Evolutionary conservation across 2,329 filamentous ascomycete species (phyloP), one percentile per base, ranked within the genome.

Genomic region (Tolypocladium endophyticum): DNA sequence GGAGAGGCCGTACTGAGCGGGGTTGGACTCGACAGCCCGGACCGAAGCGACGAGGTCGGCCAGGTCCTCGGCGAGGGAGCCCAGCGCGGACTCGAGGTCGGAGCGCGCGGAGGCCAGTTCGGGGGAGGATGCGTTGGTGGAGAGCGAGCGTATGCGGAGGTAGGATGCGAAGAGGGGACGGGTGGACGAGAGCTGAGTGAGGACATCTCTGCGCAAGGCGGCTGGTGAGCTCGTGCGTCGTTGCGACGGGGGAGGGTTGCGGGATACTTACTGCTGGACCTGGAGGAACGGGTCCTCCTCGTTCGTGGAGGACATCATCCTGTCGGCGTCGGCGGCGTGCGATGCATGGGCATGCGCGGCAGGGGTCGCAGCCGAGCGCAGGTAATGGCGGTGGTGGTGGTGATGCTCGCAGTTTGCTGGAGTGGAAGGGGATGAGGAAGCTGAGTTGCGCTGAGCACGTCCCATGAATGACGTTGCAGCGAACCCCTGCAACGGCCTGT

Each of bases 161-260:
- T 96, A 99, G 20, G 92, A 97, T 64, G 89, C 87, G 80, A 97
- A 97, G 60, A 97, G 86, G 58, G 92, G 87, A 12, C 93, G 88
- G 58, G 90, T 89, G 18, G 85, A 85, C 65, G 88, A 83, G 64
- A 99, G 86, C 62, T 95, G 89, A 64, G 86, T 78, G 65, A 96
- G 87, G 66, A 97, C 90, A 76, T 99, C 94, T 76, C 92, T 96
- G 71, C 23, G 35, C 52, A 47, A 20, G 43, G 25, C 14, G 47
- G 4, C 18, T 16, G 33, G 60, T 47, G 28, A 56, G 35, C 36
- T 20, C 5, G 4, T 8, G 41, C 25, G 23, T 36, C 4, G 12
- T 53, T 30, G 30, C 50, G 60, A 58, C 62, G 52, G 50, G 47
- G 58, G n/a, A n/a, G 39, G 6, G 50, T 52, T 58, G 39, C 20